Evolutionary conservation across 768 basidiomycete species (phyloP).

Genomic region (Trametes cubensis): DNA sequence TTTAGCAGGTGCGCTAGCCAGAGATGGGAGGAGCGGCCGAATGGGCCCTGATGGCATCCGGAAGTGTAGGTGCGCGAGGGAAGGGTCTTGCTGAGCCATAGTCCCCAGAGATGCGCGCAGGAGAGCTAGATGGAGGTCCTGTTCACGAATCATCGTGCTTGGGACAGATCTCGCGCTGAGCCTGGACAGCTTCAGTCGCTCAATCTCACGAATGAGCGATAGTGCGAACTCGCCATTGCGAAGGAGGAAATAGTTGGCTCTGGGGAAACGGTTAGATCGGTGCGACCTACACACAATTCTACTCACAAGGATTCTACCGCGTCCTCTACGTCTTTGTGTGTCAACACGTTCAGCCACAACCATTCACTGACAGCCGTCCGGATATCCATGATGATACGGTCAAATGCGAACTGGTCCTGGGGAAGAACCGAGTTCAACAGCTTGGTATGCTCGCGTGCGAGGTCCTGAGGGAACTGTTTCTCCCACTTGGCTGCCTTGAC

Average conservation of each 20-base stretch:
- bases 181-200: slow-evolving; percentile 79
- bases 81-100: slow-evolving; percentile 83
- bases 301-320: slow-evolving; percentile 84
- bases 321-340: slow-evolving; percentile 78
- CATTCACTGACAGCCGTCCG: slow-evolving; percentile 87
- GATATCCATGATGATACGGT: slow-evolving; percentile 71
- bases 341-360: slow-evolving; percentile 90
- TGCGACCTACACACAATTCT: background rate
- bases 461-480: slow-evolving; percentile 68
- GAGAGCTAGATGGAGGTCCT: slow-evolving; percentile 85
- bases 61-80: slow-evolving; percentile 72
- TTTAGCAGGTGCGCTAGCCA: slow-evolving; percentile 40
- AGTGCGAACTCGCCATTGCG: slow-evolving; percentile 88
- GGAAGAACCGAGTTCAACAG: slow-evolving; percentile 69
- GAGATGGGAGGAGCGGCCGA: slow-evolving; percentile 78
- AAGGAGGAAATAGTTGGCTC: slow-evolving; percentile 85
- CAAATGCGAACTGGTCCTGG: slow-evolving; percentile 77
- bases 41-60: slow-evolving; percentile 80
- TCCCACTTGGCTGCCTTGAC: slow-evolving; percentile 81
- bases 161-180: slow-evolving; percentile 66
- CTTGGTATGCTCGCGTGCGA: slow-evolving; percentile 66
- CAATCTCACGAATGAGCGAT: slow-evolving; percentile 83
- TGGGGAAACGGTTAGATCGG: slow-evolving; percentile 36
- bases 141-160: slow-evolving; percentile 82
- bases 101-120: slow-evolving; percentile 89